Base-by-base conservation (phyloP, 805 yeast genomes). In the Kodamaea hsintzibuensis region DNA sequence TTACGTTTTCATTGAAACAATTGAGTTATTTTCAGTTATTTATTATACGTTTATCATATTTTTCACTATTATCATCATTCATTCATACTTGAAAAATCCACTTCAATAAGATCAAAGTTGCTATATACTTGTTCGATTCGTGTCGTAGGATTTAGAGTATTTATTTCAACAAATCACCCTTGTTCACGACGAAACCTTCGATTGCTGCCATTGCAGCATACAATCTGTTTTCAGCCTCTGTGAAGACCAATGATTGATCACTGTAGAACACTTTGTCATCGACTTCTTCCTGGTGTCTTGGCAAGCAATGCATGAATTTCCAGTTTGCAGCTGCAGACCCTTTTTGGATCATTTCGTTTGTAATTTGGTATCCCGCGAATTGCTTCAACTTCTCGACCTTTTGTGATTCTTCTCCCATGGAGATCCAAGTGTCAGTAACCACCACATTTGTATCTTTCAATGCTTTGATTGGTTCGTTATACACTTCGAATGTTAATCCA, bases 291-390 rank as follows among this genome's bases (percentile, higher is more conserved):
- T 83, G 81, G 63, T 95, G 97, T 73, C 99, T 86, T 59, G 99
- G 99, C 61, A 95, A 79, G 72, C 99, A 95, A 70, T 95, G 99
- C 98, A 95, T 92, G 73, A 95, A 95, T 69, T 84, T 90, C 89
- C 93, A 93, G 66, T 82, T 72, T 14, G 76, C 50, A 53, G 79
- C 79, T 44, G 88, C 87, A 44, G 81, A 82, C 5, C 89, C 89
- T 12, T 74, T 65, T 10, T 64, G 52, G 22, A 88, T 82, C 75
- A 92, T 76, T 33, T 84, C 85, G 14, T 76, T 69, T 39, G 91
- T 85, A 55, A 95, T 86, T 74, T 91, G 97, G 79, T 86, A 95
- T 1, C 96, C 97, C 13, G 76, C 80, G 68, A 95, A 95, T 72
- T 91, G 92, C 64, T 84, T 77, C 61, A 95, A 76, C 58, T 92